Evolutionary conservation across 805 yeast species (phyloP), one percentile per base, ranked within the genome.

Genomic region (Yamadazyma olivae): DNA sequence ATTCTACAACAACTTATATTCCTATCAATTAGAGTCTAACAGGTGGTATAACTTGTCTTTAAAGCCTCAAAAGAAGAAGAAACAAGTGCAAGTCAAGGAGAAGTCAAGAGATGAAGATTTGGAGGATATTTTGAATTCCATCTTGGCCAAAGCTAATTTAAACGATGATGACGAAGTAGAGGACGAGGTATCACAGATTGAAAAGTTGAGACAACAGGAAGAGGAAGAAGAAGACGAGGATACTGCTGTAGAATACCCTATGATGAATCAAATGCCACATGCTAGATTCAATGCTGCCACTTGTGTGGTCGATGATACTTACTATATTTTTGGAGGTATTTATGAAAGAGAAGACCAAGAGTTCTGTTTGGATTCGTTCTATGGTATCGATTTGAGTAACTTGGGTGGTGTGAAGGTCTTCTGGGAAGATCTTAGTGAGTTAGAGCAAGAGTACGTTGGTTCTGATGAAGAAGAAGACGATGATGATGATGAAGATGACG

Each of bases 291-390:
- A 91, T 54, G 80, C 96, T 3, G 64, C 90, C 3, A 77, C 88
- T 3, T 81, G 95, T 39, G 95, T 91, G 1, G 78, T 83, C 25
- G 95, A 84, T 48, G 98, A 91, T 54, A 74, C 72, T 0, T 67
- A 89, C 40, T 91, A 79, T 59, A 83, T 93, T 7, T 89, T 75
- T 54, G 96, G 97, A 17, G 99, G 98, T 48, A 76, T 81, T 28
- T 91, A 82, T 80, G 98, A 93, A 56, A 64, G 74, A 20, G 95
- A 90, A 3, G 98, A 93, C 34, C 81, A 75, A 41, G 99, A 91
- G 56, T 85, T 74, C 56, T 75, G 77, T 27, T 71, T 93, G 48
- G 96, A 91, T 56, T 82, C 95, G 6, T 75, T 91, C 56, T 93
- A 91, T 53, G 73, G 90, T 18, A 70, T 93, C 31, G 96, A 93